Base-by-base conservation (phyloP, 208 protist species). In the Novymonas esmeraldas region DNA sequence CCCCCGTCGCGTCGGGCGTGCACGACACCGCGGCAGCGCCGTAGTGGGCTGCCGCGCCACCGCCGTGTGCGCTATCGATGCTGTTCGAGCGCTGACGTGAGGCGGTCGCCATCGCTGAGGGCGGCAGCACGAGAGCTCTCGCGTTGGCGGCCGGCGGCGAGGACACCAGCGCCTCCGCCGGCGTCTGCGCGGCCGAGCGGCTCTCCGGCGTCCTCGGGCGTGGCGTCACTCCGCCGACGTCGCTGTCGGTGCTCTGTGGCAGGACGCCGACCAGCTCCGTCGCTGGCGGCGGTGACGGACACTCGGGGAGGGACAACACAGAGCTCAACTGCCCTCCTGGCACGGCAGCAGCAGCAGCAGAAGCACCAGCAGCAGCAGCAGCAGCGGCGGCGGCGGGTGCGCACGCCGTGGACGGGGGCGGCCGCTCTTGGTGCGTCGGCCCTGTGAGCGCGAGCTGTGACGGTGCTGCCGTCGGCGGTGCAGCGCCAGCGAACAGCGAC, bases 401-500 rank as follows among this genome's bases (percentile, higher is more conserved):
- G n/a, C n/a, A n/a, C n/a, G n/a, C n/a, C n/a, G n/a, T n/a, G n/a
- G n/a, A n/a, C n/a, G n/a, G n/a, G n/a, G n/a, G n/a, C n/a, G n/a
- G n/a, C n/a, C n/a, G n/a, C n/a, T n/a, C n/a, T n/a, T n/a, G n/a
- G n/a, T n/a, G n/a, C n/a, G n/a, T n/a, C n/a, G n/a, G n/a, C n/a
- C n/a, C n/a, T n/a, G n/a, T n/a, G n/a, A n/a, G n/a, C n/a, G n/a
- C n/a, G n/a, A n/a, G n/a, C n/a, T n/a, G n/a, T n/a, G n/a, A n/a
- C n/a, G n/a, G n/a, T n/a, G 42, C 18, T 39, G 42, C 20, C 41
- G 28, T 38, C 6, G 28, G 6, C 20, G 56, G 38, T 14, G 28
- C n/a, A n/a, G n/a, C 18, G n/a, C 28, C 20, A 29, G 44, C 6
- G 46, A 63, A 63, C 4, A 63, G 58, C 28, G 58, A 63, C 16